Base-by-base conservation (phyloP, 1,284 basidiomycete species). In the Cronartium ribicola region DNA sequence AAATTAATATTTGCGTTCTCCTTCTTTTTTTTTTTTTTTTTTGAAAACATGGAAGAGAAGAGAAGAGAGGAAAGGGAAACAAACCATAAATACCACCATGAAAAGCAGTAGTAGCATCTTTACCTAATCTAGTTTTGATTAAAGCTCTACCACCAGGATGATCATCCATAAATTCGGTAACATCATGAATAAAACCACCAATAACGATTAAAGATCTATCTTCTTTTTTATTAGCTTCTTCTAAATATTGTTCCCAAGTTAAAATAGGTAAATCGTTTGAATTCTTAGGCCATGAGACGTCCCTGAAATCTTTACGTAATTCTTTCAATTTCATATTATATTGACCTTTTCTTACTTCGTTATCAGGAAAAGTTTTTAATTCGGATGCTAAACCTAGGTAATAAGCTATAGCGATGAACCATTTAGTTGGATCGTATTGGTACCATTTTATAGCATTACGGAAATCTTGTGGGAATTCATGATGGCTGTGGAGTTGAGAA, bases 401-500 rank as follows among this genome's bases (percentile, higher is more conserved):
- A 75, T 85, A 83, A 82, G 85, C 85, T 37, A 83, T 83, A 84
- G 84, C 87, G 82, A 95, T 95, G 83, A 94, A 91, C 91, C 92
- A 94, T 83, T 96, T 94, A 70, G 84, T 84, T 11, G 83, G 83
- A 79, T 84, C 83, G 63, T 79, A 76, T 66, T 72, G 91, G 81
- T 90, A 92, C 90, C 90, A 94, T 82, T 85, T 90, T 85, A 93
- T 91, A 57, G 91, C 92, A 79, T 94, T 94, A 57, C 93, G 87
- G 84, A 91, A 95, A 83, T 96, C 93, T 59, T 76, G 75, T 36
- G 79, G 79, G 76, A 80, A 81, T 65, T 81, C 77, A 68, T 79
- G 79, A 76, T 80, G 79, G 62, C 76, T 73, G 8, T 17, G 48
- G 36, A 22, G 14, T 39, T 43, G 41, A 41, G 59, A n/a, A 65